phyloP scores from a whole-genome alignment of 768 basidiomycete genomes.

The Collybia mongolica region DNA sequence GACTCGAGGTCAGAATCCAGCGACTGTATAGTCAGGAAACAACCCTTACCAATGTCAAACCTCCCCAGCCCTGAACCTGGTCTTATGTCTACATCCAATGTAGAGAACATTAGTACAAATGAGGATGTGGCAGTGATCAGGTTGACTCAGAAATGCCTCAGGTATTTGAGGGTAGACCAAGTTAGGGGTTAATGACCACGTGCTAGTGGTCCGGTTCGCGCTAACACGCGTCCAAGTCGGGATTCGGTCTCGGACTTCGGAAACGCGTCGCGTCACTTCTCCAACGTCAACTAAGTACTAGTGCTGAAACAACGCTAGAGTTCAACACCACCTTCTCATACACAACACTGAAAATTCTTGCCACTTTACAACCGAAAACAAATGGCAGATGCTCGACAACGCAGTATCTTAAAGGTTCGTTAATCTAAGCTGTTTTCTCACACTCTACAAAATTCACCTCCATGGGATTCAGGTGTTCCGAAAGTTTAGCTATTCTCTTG shows the following conservation, averaged over 20 bases:
- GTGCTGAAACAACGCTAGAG: not conserved
- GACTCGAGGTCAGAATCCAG: not conserved
- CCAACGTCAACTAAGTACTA: too few species aligned
- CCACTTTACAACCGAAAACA: not conserved
- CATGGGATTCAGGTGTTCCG: conserved; percentile 62
- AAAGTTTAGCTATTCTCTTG: conserved; percentile 85
- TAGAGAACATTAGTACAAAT: conserved; percentile 51
- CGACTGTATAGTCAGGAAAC: not conserved
- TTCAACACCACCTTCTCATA: not conserved
- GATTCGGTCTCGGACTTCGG: not conserved
- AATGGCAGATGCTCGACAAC: conserved; percentile 48
- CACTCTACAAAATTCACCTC: not conserved
- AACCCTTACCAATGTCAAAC: conserved; percentile 65
- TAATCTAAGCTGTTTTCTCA: not conserved
- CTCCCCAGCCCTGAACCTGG: conserved; percentile 76
- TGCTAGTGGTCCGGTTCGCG: not conserved
- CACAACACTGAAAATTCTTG: not conserved
- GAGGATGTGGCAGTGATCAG: not conserved
- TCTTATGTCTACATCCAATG: conserved; percentile 71
- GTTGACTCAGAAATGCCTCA: too few species aligned
- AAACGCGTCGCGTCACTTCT: not conserved
- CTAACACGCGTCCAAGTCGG: too few species aligned
- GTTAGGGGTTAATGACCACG: too few species aligned
- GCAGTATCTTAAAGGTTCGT: conserved; percentile 46
- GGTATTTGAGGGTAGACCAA: too few species aligned